These are phyloP conservation scores for Houttuynia cordata DNA, from an alignment of 164 flowering plant genomes.

Conservation along the genomic window DNA sequence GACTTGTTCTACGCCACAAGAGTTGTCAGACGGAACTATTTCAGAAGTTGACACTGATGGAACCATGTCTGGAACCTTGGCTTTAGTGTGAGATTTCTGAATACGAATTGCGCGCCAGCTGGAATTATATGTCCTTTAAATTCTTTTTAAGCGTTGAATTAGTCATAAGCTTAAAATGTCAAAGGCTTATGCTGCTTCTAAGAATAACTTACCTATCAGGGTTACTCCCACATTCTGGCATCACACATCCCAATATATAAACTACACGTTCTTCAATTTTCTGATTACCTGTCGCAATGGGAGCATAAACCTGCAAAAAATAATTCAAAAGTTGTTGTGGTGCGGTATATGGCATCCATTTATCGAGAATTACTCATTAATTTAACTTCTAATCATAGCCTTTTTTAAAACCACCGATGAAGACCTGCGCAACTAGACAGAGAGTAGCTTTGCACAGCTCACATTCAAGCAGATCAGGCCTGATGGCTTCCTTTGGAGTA, in stretches of 20 bases:
- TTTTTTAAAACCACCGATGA: background rate
- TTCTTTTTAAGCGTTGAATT: no score
- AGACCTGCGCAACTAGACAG: constrained; percentile 73
- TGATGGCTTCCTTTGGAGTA: constrained; percentile 13
- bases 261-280: constrained; percentile 58
- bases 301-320: constrained; percentile 52
- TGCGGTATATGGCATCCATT: no score
- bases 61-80: constrained; percentile 6
- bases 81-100: constrained; percentile 31
- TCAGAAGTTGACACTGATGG: constrained; percentile 13
- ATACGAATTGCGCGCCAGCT: constrained; percentile 82
- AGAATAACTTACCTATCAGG: constrained; percentile 31
- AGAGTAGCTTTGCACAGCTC: constrained; percentile 38
- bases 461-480: constrained; percentile 40
- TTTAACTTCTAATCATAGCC: no score
- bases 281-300: constrained; percentile 29
- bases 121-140: no score
- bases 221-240: constrained; percentile 38
- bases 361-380: no score
- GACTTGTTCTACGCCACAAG: constrained; percentile 26
- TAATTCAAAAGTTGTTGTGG: background rate
- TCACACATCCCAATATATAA: constrained; percentile 58
- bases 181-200: background rate
- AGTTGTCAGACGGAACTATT: constrained; percentile 13
- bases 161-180: background rate